Base-by-base conservation (phyloP, 1,139 yeast species). In the Hanseniaspora sp. region DNA sequence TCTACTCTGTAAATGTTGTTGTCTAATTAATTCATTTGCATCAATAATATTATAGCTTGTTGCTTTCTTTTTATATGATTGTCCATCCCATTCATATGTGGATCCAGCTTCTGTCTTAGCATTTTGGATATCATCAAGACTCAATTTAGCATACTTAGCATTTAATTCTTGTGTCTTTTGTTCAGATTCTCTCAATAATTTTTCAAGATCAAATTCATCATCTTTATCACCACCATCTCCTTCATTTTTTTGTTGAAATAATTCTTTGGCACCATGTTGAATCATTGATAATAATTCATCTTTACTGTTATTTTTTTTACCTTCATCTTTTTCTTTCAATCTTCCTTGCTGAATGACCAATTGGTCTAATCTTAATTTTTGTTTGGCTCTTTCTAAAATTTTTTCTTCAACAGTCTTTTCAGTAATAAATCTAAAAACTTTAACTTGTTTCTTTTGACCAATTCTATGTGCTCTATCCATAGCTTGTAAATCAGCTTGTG, bases 241-340 rank as follows among this genome's bases (percentile, higher is more conserved):
- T 23, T 23, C 60, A 7, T 61, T 53, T 13, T 59, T 59, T 31
- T 75, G 70, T 57, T 81, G 83, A 65, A 92, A 84, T 7, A 92
- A 94, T 56, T 82, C 81, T 61, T 86, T 83, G 1, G 97, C 98
- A 59, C 98, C 98, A 66, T 86, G 96, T 66, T 92, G 96, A 67
- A 92, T 92, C 97, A 92, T 92, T 47, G 84, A 85, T 23, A 92
- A 74, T 61, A 92, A 76, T 63, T 92, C 97, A 62, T 87, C 96
- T 63, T 87, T 71, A 17, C 77, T 74, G 57, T 75, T 79, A 11
- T 41, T 40, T n/a, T 79, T 81, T 55, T 76, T 74, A 34, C 73
- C 67, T 34, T 71, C 70, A 56, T 70, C 74, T 58, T 65, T 66
- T 48, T 70, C 67, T 37, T 71, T 71, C 4, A 72, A 72, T 60